A percentile compares a stretch with the other conserved stretches of the same genome.
Conservation (phyloP, 2,329 filamentous ascomycete species). For the Aspergillus transmontanensis region DNA sequence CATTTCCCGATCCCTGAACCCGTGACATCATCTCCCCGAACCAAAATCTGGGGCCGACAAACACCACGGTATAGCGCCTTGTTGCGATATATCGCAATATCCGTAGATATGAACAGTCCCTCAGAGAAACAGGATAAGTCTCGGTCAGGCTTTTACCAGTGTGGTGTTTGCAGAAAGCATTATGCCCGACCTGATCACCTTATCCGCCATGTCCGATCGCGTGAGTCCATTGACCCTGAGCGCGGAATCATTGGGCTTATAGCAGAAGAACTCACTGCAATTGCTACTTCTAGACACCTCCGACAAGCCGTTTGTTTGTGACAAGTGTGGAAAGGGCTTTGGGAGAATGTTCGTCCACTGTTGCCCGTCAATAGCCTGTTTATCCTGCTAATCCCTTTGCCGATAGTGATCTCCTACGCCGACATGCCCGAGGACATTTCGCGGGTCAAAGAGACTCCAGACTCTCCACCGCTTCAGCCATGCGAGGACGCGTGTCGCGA, state of each 20-base stretch:
- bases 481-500: conserved; percentile 47
- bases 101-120: neutral
- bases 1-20: neutral
- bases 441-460: conserved; percentile 10
- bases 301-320: conserved; percentile 37
- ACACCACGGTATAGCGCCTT: neutral
- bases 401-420: neutral
- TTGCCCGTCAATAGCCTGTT: neutral
- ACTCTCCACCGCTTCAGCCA: conserved; percentile 21
- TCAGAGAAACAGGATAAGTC: neutral
- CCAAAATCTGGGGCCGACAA: neutral
- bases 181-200: conserved; percentile 58
- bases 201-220: conserved; percentile 56
- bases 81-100: neutral
- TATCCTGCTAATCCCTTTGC: neutral
- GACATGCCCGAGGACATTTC: neutral
- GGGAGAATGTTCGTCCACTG: conserved; percentile 29
- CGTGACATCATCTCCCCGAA: neutral
- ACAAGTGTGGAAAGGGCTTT: conserved; percentile 36
- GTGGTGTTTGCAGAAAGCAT: conserved; percentile 54
- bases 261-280: neutral
- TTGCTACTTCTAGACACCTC: neutral
- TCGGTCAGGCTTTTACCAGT: conserved; percentile 46
- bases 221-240: conserved; percentile 28
- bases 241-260: neutral